Percentiles rank a stretch among this genome's conserved stretches.
Conservation (phyloP, 495 filamentous ascomycete genomes). For the Cryomyces minteri region DNA sequence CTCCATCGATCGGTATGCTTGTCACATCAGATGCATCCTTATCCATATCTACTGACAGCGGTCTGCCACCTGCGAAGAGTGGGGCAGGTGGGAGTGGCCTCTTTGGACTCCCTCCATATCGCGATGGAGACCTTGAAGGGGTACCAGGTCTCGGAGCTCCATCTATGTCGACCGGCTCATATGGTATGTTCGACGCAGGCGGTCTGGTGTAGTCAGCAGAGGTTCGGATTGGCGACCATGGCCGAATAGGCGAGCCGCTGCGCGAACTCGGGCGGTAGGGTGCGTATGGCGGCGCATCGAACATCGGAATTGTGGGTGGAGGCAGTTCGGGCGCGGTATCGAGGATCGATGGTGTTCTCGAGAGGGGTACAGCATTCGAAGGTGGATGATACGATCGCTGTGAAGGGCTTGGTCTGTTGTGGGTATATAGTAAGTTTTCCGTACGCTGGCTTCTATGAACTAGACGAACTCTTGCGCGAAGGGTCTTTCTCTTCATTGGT, state of each 20-base stretch:
- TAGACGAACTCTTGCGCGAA: not conserved
- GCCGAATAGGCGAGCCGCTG: constrained; percentile 39
- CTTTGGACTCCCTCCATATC: constrained; percentile 69
- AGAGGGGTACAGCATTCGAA: constrained; percentile 15
- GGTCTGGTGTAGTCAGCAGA: constrained; percentile 48
- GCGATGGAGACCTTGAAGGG: constrained; percentile 38
- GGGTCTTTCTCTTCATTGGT: constrained; percentile 1
- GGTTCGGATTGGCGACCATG: constrained; percentile 56
- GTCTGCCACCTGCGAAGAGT: constrained; percentile 42
- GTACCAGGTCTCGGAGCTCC: constrained; percentile 82
- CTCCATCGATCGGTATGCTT: constrained; percentile 36
- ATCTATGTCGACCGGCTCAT: constrained; percentile 77
- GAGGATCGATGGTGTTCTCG: constrained; percentile 36
- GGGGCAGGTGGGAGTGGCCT: constrained; percentile 85
- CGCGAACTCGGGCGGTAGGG: constrained; percentile 22
- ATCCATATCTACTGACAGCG: constrained; percentile 25
- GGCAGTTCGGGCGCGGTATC: constrained; percentile 35
- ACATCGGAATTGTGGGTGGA: constrained; percentile 22
- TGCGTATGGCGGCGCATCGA: constrained; percentile 28
- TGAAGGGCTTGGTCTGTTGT: constrained; percentile 15
- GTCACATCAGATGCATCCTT: constrained; percentile 26
- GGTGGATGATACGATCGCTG: constrained; percentile 23
- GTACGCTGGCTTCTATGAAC: not conserved
- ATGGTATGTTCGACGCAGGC: constrained; percentile 46
- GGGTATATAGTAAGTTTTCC: constrained; percentile 9